A percentile compares a stretch with the other conserved stretches of the same genome.
Evolutionary conservation across 164 flowering plant genomes (phyloP).

Genomic region (Cinnamomum micranthum): DNA sequence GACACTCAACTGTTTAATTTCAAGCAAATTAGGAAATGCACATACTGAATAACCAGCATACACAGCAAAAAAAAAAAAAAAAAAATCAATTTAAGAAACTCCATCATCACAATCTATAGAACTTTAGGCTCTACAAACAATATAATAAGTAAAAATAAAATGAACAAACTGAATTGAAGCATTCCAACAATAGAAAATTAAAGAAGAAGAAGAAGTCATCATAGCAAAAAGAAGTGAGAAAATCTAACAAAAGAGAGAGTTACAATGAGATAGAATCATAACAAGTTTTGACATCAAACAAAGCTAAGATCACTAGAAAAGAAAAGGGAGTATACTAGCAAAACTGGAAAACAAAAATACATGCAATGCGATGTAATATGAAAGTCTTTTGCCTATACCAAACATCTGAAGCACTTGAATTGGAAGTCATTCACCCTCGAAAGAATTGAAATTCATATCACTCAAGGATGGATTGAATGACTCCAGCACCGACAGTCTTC

Average conservation of each 20-base stretch:
- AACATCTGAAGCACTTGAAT: background rate
- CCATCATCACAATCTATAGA: too few species aligned
- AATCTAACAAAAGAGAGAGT: background rate
- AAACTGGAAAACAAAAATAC: background rate
- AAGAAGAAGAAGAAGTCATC: too few species aligned
- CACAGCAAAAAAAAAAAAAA: too few species aligned
- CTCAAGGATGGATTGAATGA: conserved; percentile 31
- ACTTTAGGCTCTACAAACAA: too few species aligned
- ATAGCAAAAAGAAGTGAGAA: too few species aligned
- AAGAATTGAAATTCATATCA: conserved; percentile 2
- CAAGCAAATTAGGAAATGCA: too few species aligned
- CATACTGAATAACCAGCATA: too few species aligned
- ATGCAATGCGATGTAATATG: background rate
- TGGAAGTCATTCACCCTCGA: background rate
- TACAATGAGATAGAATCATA: background rate
- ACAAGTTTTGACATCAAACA: background rate
- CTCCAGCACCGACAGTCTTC: conserved; percentile 40
- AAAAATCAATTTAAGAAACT: too few species aligned
- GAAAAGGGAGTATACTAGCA: background rate
- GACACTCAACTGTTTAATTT: too few species aligned
- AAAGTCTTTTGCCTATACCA: background rate
- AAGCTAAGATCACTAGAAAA: background rate
- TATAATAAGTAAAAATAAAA: too few species aligned
- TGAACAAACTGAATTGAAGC: too few species aligned
- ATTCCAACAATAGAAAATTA: too few species aligned